These are phyloP conservation scores for Gossypium davidsonii DNA, from an alignment of 441 rosid genomes.

Conservation along the genomic window DNA sequence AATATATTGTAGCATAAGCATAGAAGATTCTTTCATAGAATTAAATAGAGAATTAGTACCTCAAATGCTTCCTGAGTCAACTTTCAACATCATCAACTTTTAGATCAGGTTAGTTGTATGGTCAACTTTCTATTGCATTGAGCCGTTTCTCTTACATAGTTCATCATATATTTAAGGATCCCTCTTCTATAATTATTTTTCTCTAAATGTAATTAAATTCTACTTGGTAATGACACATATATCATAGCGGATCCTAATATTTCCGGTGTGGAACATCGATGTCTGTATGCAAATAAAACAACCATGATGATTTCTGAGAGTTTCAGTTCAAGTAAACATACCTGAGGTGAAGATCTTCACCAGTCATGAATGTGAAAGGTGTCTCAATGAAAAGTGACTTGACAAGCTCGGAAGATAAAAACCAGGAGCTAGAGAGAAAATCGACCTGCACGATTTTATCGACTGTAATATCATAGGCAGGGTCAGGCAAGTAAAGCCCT, in stretches of 20 bases:
- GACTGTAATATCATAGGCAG: conserved; percentile 79
- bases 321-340: conserved; percentile 9
- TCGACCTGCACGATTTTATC: conserved; percentile 83
- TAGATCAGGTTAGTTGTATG: neutral
- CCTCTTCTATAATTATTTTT: neutral
- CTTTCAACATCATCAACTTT: conserved; percentile 17
- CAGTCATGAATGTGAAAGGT: conserved; percentile 82
- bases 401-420: conserved; percentile 80
- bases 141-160: neutral
- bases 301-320: neutral
- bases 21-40: conserved; percentile 19
- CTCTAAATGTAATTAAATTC: neutral
- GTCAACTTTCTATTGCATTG: neutral
- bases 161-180: neutral
- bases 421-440: conserved; percentile 96
- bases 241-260: too few species aligned
- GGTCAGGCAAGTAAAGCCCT: conserved; percentile 90
- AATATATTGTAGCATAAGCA: neutral
- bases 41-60: conserved; percentile 3
- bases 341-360: conserved; percentile 98
- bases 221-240: neutral
- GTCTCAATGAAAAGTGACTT: conserved; percentile 85
- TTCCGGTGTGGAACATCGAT: neutral
- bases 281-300: neutral
- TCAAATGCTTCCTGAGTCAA: conserved; percentile 25